Base-by-base conservation (phyloP, 768 basidiomycete genomes). In the Boletus vinaceobasis region DNA sequence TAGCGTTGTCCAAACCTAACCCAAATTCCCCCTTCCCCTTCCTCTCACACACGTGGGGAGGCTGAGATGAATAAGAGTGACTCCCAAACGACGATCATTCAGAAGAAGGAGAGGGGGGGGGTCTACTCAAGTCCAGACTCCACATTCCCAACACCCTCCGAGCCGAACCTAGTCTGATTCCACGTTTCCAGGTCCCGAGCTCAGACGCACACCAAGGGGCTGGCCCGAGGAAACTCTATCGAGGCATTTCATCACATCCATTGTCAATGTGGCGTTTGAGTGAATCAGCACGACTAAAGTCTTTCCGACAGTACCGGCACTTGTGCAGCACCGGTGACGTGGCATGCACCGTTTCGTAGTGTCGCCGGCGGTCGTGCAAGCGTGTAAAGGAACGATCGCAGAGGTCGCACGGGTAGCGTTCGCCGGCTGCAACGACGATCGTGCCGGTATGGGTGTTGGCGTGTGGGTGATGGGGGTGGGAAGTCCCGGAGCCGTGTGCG, bases 191-290 rank as follows among this genome's bases (percentile, higher is more conserved):
- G 57, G 58, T 45, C 56, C 60, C 55, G 48, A 57, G 45, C 45
- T 32, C 48, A 19, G 52, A 51, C 7, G 43, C 45, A 54, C 26
- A 27, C 43, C 47, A 43, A 61, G 7, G n/a, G 26, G 15, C 38
- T 29, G 39, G 55, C 13, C 26, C 31, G 39, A 36, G 14, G n/a
- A 55, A 60, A 59, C 56, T 61, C 60, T 70, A 71, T 67, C 67
- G 71, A 52, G 78, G 76, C 76, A 78, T 79, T 66, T 84, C 83
- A 67, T 86, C 84, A 73, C 87, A 88, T 48, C 88, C 88, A 61
- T 90, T 88, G 75, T 91, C 88, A 50, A 87, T 62, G 71, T 92
- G 90, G 67, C 90, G 79, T 72, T 90, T 92, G 60, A 90, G 76
- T 55, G 90, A 91, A 73, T 88, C 87, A 46, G 73, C 79, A 68